Evolutionary conservation across 441 rosid species (phyloP).

Genomic region (Euphorbia corollata): DNA sequence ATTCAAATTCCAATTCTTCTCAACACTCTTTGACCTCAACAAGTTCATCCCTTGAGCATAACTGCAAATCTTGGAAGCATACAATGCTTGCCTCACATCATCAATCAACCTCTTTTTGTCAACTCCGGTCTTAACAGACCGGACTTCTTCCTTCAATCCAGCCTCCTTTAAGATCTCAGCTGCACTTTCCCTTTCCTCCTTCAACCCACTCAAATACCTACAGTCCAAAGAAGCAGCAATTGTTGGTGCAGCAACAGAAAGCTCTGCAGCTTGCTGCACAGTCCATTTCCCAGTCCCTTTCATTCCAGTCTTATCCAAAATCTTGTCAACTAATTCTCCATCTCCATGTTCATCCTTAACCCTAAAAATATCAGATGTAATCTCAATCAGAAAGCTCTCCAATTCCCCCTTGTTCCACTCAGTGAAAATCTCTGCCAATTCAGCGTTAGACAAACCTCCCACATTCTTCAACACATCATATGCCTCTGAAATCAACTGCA

Average conservation of each 20-base stretch:
- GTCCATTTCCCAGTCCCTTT: constrained; percentile 99
- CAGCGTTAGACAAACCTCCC: constrained; percentile 58
- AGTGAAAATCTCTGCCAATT: constrained; percentile 57
- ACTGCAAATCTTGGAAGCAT: constrained; percentile 86
- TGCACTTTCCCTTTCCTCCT: constrained; percentile 74
- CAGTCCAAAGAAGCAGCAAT: constrained; percentile 90
- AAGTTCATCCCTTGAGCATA: constrained; percentile 93
- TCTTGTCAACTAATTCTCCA: constrained; percentile 79
- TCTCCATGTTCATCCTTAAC: constrained; percentile 64
- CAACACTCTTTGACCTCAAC: constrained; percentile 77
- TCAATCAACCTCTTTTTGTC: constrained; percentile 84
- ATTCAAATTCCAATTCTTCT: constrained; percentile 72
- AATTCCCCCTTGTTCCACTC: constrained; percentile 88
- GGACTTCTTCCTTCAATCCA: constrained; percentile 65
- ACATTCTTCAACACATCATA: constrained; percentile 85
- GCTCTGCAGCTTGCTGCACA: constrained; percentile 91
- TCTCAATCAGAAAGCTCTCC: constrained; percentile 81
- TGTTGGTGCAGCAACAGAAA: constrained; percentile 90
- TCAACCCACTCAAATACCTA: constrained; percentile 78
- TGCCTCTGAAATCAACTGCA: constrained; percentile 89
- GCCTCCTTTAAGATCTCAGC: constrained; percentile 55
- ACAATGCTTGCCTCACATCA: constrained; percentile 90
- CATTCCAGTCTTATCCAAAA: constrained; percentile 93
- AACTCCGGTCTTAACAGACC: constrained; percentile 30
- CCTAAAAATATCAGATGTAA: constrained; percentile 69